Conservation (phyloP, 169 alveolate species). For the Plasmodium cynomolgi region DNA sequence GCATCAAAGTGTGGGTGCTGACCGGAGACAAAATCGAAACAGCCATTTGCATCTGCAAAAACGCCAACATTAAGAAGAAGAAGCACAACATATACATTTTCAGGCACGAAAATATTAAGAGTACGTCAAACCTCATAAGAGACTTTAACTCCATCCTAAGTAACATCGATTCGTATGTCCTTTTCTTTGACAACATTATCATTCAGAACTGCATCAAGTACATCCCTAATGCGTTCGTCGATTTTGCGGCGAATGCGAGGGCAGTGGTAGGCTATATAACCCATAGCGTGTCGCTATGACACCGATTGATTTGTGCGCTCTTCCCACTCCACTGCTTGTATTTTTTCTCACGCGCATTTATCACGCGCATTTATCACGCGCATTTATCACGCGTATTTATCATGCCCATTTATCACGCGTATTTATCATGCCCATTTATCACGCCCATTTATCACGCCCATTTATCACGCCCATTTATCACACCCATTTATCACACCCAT, state of each 20-base stretch:
- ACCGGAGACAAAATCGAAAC: conserved; percentile 99
- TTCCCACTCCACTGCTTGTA: neutral
- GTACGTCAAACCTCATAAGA: conserved; percentile 61
- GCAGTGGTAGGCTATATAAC: conserved; percentile 46
- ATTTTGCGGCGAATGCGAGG: conserved; percentile 71
- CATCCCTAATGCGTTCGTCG: conserved; percentile 69
- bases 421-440: neutral
- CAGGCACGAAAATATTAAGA: conserved; percentile 80
- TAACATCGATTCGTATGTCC: conserved; percentile 67
- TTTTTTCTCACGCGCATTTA: neutral
- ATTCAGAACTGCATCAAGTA: conserved; percentile 68
- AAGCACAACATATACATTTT: conserved; percentile 79
- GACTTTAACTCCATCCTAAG: conserved; percentile 58
- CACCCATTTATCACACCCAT: neutral
- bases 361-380: neutral
- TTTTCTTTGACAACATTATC: conserved; percentile 64
- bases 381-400: neutral
- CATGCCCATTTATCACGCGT: neutral
- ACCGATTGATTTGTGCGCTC: neutral
- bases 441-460: no score
- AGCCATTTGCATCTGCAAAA: conserved; percentile 97
- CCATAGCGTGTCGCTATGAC: neutral
- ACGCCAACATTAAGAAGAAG: conserved; percentile 94
- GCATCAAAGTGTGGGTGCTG: conserved; percentile 98
- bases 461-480: neutral